Evolutionary conservation across 164 flowering plant genomes (phyloP).

Genomic region (Cinnamomum micranthum): DNA sequence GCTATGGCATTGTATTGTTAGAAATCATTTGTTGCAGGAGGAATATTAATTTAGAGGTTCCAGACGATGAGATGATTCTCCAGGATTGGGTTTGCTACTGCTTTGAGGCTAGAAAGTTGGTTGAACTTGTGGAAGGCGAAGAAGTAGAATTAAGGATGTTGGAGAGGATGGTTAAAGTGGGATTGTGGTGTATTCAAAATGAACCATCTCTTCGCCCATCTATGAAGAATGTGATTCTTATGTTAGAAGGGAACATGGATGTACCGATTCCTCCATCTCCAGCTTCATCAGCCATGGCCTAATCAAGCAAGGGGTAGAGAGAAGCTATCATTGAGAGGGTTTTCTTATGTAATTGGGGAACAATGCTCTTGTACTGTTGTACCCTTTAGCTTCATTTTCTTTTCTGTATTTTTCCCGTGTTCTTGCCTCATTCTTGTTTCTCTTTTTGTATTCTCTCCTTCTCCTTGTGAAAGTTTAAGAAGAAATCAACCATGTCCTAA

Average conservation of each 20-base stretch:
- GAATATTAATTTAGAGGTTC: constrained; percentile 1
- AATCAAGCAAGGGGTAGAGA: no score
- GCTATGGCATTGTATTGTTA: constrained; percentile 32
- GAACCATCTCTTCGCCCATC: constrained; percentile 38
- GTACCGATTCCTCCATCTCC: constrained; percentile 24
- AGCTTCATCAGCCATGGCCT: neutral
- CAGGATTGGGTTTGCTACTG: constrained; percentile 26
- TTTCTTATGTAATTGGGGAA: no score
- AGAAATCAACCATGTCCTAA: no score
- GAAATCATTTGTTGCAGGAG: constrained; percentile 24
- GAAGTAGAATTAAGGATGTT: constrained; percentile 12
- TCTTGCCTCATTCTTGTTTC: no score
- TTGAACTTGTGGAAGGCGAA: constrained; percentile 9
- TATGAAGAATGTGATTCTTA: constrained; percentile 34
- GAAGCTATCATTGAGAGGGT: no score
- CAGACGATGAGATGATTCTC: constrained; percentile 20
- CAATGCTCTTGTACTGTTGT: no score
- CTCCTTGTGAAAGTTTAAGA: no score
- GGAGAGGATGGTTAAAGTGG: constrained; percentile 29
- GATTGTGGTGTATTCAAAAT: constrained; percentile 37
- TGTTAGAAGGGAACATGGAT: constrained; percentile 36
- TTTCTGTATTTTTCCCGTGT: no score
- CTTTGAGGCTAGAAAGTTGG: constrained; percentile 10
- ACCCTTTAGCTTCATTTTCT: no score
- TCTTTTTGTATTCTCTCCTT: no score